These are phyloP conservation scores for Microcos paniculata DNA, from an alignment of 345 rosid species.

Conservation along the genomic window DNA sequence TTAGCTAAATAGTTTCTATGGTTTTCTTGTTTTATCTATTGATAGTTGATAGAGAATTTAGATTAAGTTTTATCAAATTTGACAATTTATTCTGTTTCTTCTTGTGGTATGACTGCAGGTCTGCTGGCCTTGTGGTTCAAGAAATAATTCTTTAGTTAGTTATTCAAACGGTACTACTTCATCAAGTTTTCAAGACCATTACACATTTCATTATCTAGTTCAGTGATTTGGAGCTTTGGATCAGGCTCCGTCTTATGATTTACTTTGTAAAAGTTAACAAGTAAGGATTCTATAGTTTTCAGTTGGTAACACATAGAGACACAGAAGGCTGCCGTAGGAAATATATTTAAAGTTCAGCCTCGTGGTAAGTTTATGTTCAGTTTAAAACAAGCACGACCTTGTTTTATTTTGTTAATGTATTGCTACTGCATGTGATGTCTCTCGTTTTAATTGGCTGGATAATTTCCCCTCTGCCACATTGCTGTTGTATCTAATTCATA, in stretches of 20 bases:
- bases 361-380: conserved; percentile 47
- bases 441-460: neutral
- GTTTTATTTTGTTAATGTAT: neutral
- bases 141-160: conserved; percentile 26
- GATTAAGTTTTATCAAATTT: conserved; percentile 2
- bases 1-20: neutral
- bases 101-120: conserved; percentile 54
- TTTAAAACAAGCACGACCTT: conserved; percentile 19
- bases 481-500: neutral
- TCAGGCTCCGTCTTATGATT: conserved; percentile 32
- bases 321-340: conserved; percentile 48
- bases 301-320: conserved; percentile 46
- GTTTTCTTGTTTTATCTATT: neutral
- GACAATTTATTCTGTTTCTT: conserved; percentile 25
- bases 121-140: conserved; percentile 27
- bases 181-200: conserved; percentile 27
- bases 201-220: conserved; percentile 24
- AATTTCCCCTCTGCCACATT: neutral
- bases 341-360: conserved; percentile 31
- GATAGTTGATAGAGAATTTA: neutral
- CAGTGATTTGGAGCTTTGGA: conserved; percentile 36
- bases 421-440: neutral
- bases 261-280: conserved; percentile 24
- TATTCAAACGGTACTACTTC: conserved; percentile 32
- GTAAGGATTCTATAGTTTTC: conserved; percentile 38